These are phyloP conservation scores for Pleurotus tuber-regium DNA, from an alignment of 768 basidiomycete genomes.

Conservation along the genomic window DNA sequence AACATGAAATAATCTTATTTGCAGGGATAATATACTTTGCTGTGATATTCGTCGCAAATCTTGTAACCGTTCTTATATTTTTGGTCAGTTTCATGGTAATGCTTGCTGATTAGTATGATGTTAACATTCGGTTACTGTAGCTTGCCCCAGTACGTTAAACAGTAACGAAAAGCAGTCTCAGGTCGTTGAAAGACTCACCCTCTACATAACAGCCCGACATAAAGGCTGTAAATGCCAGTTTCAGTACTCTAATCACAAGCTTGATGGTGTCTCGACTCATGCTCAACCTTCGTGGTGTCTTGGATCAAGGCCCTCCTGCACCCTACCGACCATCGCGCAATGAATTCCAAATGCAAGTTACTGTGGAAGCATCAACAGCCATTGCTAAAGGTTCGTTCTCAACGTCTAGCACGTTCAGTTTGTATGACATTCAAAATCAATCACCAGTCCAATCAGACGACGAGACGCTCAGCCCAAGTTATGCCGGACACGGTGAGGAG, in stretches of 20 bases:
- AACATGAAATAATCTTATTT: background rate
- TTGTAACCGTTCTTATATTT: constrained; percentile 30
- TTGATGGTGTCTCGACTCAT: constrained; percentile 37
- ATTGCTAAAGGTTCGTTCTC: background rate
- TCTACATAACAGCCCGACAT: constrained; percentile 31
- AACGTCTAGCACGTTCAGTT: background rate
- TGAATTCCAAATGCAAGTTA: constrained; percentile 1
- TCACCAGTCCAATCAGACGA: background rate
- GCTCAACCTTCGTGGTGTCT: constrained; percentile 27
- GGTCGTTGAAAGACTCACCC: no score
- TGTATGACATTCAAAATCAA: background rate
- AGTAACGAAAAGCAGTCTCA: no score
- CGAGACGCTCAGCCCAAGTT: no score
- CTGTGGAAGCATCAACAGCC: background rate
- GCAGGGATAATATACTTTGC: constrained; percentile 33
- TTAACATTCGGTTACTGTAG: no score
- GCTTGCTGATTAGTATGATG: no score
- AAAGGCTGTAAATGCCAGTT: constrained; percentile 36
- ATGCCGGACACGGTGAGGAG: background rate
- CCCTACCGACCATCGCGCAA: background rate
- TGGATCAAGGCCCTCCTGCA: background rate
- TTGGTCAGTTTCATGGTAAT: no score
- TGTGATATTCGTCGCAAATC: constrained; percentile 30
- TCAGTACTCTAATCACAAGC: constrained; percentile 31
- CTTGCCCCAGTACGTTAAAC: no score